These are phyloP conservation scores for Septoria petroselini DNA, from an alignment of 2,329 filamentous ascomycete species.

Conservation along the genomic window DNA sequence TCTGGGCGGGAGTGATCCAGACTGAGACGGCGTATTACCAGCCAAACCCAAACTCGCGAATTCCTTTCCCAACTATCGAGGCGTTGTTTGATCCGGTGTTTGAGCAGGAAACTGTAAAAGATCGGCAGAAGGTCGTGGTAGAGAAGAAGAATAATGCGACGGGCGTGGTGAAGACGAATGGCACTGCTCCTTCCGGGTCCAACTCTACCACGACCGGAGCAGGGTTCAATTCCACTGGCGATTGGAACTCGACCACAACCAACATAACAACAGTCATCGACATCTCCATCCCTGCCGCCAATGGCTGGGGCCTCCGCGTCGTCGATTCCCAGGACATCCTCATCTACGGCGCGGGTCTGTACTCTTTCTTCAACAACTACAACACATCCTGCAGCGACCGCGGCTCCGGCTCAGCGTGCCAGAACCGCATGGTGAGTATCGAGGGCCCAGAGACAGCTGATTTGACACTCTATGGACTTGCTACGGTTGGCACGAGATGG, in stretches of 20 bases:
- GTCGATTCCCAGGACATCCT: conserved; percentile 55
- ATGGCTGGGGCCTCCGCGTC: conserved; percentile 65
- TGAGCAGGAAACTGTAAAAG: conserved; percentile 43
- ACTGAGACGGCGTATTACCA: conserved; percentile 86
- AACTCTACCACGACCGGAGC: too few relatives aligned
- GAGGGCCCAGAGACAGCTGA: conserved; percentile 44
- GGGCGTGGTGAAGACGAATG: conserved; percentile 14
- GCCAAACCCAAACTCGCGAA: conserved; percentile 69
- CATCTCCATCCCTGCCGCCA: conserved; percentile 36
- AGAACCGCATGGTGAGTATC: conserved; percentile 49
- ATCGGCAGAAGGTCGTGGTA: too few relatives aligned
- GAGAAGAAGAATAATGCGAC: too few relatives aligned
- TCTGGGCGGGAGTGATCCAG: conserved; percentile 79
- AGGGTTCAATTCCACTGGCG: too few relatives aligned
- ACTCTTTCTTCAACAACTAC: conserved; percentile 67
- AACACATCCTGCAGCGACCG: conserved; percentile 44
- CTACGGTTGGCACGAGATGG: conserved; percentile 40
- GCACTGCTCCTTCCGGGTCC: conserved; percentile 5
- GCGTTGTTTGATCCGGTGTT: conserved; percentile 68
- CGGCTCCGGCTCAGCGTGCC: conserved; percentile 49
- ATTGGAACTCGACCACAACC: too few relatives aligned
- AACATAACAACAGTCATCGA: too few relatives aligned
- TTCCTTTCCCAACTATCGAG: conserved; percentile 61
- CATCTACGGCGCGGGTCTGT: conserved; percentile 64
- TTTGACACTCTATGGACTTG: conserved; percentile 45